A percentile compares a stretch with the other conserved stretches of the same genome.
These are phyloP conservation scores for Verbascum thapsus DNA, from an alignment of 257 asterid genomes.

Conservation along the genomic window DNA sequence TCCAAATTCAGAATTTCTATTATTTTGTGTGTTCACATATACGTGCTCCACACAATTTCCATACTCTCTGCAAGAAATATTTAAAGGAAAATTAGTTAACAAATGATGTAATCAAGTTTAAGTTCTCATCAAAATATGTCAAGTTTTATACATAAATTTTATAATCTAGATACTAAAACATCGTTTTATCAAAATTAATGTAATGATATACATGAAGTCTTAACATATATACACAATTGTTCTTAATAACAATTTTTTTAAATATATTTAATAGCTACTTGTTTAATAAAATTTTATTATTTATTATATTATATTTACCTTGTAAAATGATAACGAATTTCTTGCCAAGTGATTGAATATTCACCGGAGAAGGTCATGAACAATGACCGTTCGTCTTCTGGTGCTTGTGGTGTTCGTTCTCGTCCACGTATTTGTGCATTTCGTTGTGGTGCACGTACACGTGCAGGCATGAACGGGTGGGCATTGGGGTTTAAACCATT, in stretches of 20 bases:
- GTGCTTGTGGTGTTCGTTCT: not conserved
- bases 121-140: too few relatives aligned
- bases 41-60: slow-evolving; percentile 15
- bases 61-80: not conserved
- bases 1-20: not conserved
- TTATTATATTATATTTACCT: slow-evolving; percentile 6
- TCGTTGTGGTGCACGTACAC: too few relatives aligned
- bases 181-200: too few relatives aligned
- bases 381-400: not conserved
- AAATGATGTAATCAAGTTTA: not conserved
- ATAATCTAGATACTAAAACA: too few relatives aligned
- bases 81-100: not conserved
- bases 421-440: not conserved
- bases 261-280: too few relatives aligned
- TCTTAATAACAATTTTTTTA: too few relatives aligned
- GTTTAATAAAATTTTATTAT: too few relatives aligned
- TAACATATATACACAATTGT: too few relatives aligned
- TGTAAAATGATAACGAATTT: slow-evolving; percentile 17
- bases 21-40: not conserved
- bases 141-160: too few relatives aligned
- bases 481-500: too few relatives aligned
- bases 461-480: too few relatives aligned
- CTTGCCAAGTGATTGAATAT: not conserved
- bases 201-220: too few relatives aligned
- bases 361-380: slow-evolving; percentile 32